phyloP scores from a whole-genome alignment of 225 moss, liverwort and hornwort species.

The Antitrichia curtipendula region DNA sequence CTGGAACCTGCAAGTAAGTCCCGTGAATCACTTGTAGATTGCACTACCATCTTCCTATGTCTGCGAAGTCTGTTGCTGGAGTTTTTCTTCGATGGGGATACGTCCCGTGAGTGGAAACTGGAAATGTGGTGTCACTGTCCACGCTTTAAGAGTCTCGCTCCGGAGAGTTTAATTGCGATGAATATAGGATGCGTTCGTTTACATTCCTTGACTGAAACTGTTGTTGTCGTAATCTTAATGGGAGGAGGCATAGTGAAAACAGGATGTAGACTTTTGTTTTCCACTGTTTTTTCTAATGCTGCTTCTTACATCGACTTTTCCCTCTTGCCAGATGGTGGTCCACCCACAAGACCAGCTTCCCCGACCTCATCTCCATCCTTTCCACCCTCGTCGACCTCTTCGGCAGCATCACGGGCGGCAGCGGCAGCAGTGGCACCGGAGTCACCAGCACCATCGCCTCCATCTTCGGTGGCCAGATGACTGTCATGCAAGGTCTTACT shows the following conservation, averaged over 20 bases:
- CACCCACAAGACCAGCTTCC: background rate
- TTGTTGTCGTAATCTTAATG: rapidly evolving
- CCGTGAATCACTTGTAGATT: rapidly evolving
- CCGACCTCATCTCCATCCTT: background rate
- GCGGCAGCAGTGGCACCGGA: background rate
- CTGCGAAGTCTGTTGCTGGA: rapidly evolving
- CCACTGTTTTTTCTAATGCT: rapidly evolving
- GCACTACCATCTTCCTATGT: rapidly evolving
- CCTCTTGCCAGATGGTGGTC: slow-evolving; percentile 17
- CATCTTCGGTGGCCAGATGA: slow-evolving; percentile 18
- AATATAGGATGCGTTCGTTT: too few species aligned
- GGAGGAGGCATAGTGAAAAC: rapidly evolving
- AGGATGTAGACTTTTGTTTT: rapidly evolving
- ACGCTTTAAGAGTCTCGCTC: too few species aligned
- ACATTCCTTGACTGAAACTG: rapidly evolving
- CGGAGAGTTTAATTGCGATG: too few species aligned
- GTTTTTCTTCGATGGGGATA: too few species aligned
- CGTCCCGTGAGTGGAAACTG: too few species aligned
- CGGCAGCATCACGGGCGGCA: background rate
- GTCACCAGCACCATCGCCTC: background rate
- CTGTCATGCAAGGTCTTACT: slow-evolving; percentile 7
- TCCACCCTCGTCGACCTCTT: background rate
- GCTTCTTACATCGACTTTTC: rapidly evolving
- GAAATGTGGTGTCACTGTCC: too few species aligned
- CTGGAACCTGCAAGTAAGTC: slow-evolving; percentile 20